Percentiles rank a stretch among this genome's conserved stretches.
phyloP scores from a whole-genome alignment of 345 rosid species.

The Combretum micranthum region DNA sequence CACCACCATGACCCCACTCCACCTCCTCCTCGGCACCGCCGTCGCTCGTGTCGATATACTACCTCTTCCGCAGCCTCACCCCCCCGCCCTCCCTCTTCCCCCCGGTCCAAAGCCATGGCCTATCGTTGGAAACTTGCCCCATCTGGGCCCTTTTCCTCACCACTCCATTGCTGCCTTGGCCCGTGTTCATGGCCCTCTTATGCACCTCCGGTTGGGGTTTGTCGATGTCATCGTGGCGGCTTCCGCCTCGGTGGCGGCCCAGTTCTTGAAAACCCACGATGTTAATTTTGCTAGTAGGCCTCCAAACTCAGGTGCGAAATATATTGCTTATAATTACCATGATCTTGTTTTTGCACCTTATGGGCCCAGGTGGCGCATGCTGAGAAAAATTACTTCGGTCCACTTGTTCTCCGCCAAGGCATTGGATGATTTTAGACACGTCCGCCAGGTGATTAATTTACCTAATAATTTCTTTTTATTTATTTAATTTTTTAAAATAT shows the following conservation, averaged over 20 bases:
- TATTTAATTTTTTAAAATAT: not conserved
- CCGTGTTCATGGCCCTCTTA: slow-evolving; percentile 58
- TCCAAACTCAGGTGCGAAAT: slow-evolving; percentile 81
- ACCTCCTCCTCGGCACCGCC: slow-evolving; percentile 9
- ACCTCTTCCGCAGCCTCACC: slow-evolving; percentile 19
- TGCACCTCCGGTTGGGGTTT: slow-evolving; percentile 70
- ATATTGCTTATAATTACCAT: slow-evolving; percentile 81
- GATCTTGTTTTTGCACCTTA: slow-evolving; percentile 94
- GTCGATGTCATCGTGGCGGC: slow-evolving; percentile 78
- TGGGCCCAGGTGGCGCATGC: slow-evolving; percentile 81
- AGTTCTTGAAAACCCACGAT: slow-evolving; percentile 70
- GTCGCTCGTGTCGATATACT: slow-evolving; percentile 12
- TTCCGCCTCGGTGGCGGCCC: slow-evolving; percentile 76
- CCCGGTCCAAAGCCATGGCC: slow-evolving; percentile 97
- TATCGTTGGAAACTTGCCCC: slow-evolving; percentile 75
- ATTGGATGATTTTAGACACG: slow-evolving; percentile 60
- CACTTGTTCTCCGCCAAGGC: slow-evolving; percentile 92
- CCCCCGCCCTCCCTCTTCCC: slow-evolving; percentile 40
- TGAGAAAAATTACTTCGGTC: slow-evolving; percentile 69
- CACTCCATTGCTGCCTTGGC: slow-evolving; percentile 55
- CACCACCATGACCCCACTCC: slow-evolving; percentile 7
- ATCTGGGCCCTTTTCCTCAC: slow-evolving; percentile 74
- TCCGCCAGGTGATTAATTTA: slow-evolving; percentile 53
- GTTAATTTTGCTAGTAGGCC: slow-evolving; percentile 87
- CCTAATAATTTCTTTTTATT: too few species aligned